These are phyloP conservation scores for Malania oleifera DNA, from an alignment of 164 flowering plant genomes.

Conservation along the genomic window DNA sequence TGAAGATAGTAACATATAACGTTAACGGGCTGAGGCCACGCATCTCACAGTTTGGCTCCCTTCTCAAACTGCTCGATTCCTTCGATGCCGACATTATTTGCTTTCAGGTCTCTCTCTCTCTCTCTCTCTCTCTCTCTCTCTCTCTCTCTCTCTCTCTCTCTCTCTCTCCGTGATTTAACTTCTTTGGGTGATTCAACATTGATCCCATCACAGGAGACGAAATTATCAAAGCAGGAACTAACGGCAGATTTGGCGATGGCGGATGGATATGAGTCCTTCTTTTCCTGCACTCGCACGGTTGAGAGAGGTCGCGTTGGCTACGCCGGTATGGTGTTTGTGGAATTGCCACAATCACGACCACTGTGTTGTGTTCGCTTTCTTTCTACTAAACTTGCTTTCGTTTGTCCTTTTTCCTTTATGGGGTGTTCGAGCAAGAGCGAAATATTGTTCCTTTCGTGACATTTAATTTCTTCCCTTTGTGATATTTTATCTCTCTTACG, in stretches of 20 bases:
- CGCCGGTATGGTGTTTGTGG: slow-evolving; percentile 56
- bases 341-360: slow-evolving; percentile 8
- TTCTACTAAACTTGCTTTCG: too few relatives aligned
- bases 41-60: slow-evolving; percentile 73
- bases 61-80: slow-evolving; percentile 65
- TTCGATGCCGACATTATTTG: slow-evolving; percentile 87
- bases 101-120: slow-evolving; percentile 54
- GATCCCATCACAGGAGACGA: slow-evolving; percentile 55
- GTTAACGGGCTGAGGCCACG: slow-evolving; percentile 87
- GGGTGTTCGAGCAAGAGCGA: neutral
- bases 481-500: neutral
- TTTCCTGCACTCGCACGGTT: slow-evolving; percentile 82
- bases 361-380: too few relatives aligned
- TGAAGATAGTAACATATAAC: slow-evolving; percentile 93
- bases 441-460: neutral
- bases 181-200: neutral
- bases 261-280: slow-evolving; percentile 90
- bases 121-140: neutral
- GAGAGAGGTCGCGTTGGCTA: slow-evolving; percentile 74
- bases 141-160: slow-evolving; percentile 2
- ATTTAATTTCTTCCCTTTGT: neutral
- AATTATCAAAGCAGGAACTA: slow-evolving; percentile 78
- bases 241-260: slow-evolving; percentile 76
- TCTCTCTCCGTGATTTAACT: neutral
- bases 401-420: neutral